Base-by-base conservation (phyloP, 495 filamentous ascomycete species). In the Neurospora sp. region DNA sequence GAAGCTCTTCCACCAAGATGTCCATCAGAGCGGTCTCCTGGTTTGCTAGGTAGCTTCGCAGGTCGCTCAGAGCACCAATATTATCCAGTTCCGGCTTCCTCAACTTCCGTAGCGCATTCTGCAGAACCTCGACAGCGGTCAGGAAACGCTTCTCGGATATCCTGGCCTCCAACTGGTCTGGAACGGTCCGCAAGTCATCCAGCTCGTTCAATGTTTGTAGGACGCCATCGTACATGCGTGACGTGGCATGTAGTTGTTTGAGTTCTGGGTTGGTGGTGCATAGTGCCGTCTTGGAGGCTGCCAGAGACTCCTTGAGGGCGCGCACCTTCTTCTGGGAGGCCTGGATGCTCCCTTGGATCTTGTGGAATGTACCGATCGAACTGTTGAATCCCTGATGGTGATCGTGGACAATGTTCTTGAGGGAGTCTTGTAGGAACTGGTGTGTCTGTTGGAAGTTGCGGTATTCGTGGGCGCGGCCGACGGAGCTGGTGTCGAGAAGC, bases 351-450 rank as follows among this genome's bases (percentile, higher is more conserved):
- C 90, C 87, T 79, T 98, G 96, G 72, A 99, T 98, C 82, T 95
- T 97, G 82, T 99, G 96, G 77, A 97, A 99, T 18, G 94, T 97
- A 79, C 96, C 96, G 71, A 99, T 98, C 47, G 94, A 97, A 82
- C 94, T 98, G 80, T 98, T 99, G 86, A 99, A 99, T 39, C 94
- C 96, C 81, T 99, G 96, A 76, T 98, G 95, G 78, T 99, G 95
- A 82, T 98, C 94, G 81, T 99, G 97, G 69, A 99, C 96, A 78
- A 99, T 97, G 68, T 91, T 89, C 81, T 97, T 97, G 72, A 99
- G 84, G 3, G 96, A 94, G 77, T 89, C 89, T 79, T 99, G 96
- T 27, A 99, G 88, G 76, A 93, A 89, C 75, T 89, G 83, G 78
- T 97, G 93, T 70, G 92, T 92, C 53, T 89, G 85, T 76, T 92